These are phyloP conservation scores for Carex sylvatica DNA, from an alignment of 202 grass and related monocot species.

Conservation along the genomic window DNA sequence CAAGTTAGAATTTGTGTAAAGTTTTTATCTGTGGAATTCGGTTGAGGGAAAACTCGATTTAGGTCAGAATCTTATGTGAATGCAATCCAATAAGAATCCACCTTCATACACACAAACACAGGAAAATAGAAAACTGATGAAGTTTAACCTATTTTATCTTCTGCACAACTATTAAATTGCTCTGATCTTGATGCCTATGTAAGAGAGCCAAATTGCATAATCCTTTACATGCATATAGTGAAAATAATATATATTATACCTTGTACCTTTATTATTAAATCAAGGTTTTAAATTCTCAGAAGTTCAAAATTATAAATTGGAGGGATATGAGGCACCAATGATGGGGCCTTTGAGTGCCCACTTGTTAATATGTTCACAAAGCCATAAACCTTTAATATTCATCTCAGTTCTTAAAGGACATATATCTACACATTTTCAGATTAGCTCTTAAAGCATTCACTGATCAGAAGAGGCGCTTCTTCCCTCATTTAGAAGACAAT, in stretches of 20 bases:
- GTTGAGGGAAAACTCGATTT: not conserved
- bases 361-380: not conserved
- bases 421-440: conserved; percentile 44
- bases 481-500: conserved; percentile 95
- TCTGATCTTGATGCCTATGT: not conserved
- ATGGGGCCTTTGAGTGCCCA: not conserved
- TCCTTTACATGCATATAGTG: not conserved
- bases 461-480: conserved; percentile 91
- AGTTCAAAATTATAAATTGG: conserved; percentile 2
- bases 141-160: not conserved
- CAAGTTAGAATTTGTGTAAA: not conserved
- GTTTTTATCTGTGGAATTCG: not conserved
- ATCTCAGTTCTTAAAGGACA: not conserved
- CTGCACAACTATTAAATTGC: not conserved
- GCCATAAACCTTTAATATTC: not conserved
- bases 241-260: conserved; percentile 1
- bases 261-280: not conserved
- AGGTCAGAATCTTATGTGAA: not conserved
- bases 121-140: not conserved
- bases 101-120: not conserved
- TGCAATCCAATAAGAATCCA: not conserved
- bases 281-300: not conserved
- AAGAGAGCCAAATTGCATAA: not conserved
- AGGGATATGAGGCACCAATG: too few relatives aligned
- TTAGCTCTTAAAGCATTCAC: conserved; percentile 96